phyloP scores from a whole-genome alignment of 2,329 filamentous ascomycete species.

The Fusarium luffae region DNA sequence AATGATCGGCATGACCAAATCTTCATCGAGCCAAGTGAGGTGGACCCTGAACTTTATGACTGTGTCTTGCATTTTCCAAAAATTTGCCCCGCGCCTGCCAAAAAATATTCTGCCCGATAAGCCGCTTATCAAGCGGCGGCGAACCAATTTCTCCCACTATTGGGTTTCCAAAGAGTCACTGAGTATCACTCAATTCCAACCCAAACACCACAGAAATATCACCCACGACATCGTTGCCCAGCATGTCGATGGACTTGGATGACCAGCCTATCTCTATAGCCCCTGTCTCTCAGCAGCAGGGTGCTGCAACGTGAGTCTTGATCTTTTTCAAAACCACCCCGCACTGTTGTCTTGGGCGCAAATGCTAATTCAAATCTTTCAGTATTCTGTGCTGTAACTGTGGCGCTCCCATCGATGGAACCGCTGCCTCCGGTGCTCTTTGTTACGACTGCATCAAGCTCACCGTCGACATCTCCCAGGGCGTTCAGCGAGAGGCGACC shows the following conservation, averaged over 20 bases:
- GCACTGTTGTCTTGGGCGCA: conserved; percentile 28
- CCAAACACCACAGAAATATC: conserved; percentile 27
- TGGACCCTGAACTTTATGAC: conserved; percentile 37
- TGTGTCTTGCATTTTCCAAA: conserved; percentile 19
- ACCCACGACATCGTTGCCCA: conserved; percentile 34
- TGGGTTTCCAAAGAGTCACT: conserved; percentile 39
- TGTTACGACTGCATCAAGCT: conserved; percentile 97
- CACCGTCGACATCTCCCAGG: conserved; percentile 90
- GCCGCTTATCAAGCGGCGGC: conserved; percentile 54
- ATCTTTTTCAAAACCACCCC: conserved; percentile 15
- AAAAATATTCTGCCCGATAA: conserved; percentile 47
- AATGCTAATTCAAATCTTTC: conserved; percentile 14
- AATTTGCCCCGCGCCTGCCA: conserved; percentile 41
- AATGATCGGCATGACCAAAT: conserved; percentile 28
- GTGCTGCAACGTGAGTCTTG: conserved; percentile 55
- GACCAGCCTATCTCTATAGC: conserved; percentile 55
- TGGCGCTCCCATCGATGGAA: conserved; percentile 94
- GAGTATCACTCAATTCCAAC: conserved; percentile 32
- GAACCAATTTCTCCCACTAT: conserved; percentile 51
- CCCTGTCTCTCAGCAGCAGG: conserved; percentile 48
- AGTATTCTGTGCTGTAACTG: conserved; percentile 96
- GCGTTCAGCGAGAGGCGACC: conserved; percentile 89
- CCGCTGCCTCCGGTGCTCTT: conserved; percentile 83
- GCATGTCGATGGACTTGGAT: conserved; percentile 59
- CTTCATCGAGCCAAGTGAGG: conserved; percentile 29